These are phyloP conservation scores for Fusarium subtropicale DNA, from an alignment of 2,329 filamentous ascomycete genomes.

Conservation along the genomic window DNA sequence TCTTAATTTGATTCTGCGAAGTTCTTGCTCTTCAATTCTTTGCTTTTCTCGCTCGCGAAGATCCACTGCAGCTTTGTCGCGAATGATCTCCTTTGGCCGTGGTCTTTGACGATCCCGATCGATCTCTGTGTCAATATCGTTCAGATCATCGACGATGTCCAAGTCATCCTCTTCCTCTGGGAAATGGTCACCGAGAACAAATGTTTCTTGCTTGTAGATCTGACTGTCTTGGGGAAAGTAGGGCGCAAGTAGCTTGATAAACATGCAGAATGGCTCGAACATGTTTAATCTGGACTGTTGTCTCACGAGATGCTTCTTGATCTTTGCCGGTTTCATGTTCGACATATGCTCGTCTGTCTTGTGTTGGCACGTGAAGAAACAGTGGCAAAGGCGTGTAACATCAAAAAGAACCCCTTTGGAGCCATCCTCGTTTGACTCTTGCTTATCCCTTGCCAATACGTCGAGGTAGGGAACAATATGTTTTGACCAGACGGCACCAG, in stretches of 20 bases:
- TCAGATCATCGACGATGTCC: slow-evolving; percentile 18
- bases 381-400: slow-evolving; percentile 48
- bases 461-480: slow-evolving; percentile 33
- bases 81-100: slow-evolving; percentile 53
- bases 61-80: slow-evolving; percentile 57
- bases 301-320: slow-evolving; percentile 31
- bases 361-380: slow-evolving; percentile 46
- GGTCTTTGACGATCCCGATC: slow-evolving; percentile 41
- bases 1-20: slow-evolving; percentile 62
- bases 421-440: slow-evolving; percentile 19
- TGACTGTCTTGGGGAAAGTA: slow-evolving; percentile 51
- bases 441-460: slow-evolving; percentile 24
- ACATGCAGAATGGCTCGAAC: slow-evolving; percentile 44
- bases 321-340: slow-evolving; percentile 27
- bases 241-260: slow-evolving; percentile 45
- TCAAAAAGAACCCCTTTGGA: slow-evolving; percentile 47
- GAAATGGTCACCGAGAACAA: slow-evolving; percentile 34
- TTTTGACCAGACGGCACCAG: slow-evolving; percentile 38
- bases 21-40: slow-evolving; percentile 66
- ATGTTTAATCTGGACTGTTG: slow-evolving; percentile 12
- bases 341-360: slow-evolving; percentile 39
- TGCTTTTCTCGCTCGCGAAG: slow-evolving; percentile 66
- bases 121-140: slow-evolving; percentile 31
- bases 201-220: slow-evolving; percentile 47
- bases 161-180: slow-evolving; percentile 9